Base-by-base conservation (phyloP, 345 rosid species). In the Durio zibethinus region DNA sequence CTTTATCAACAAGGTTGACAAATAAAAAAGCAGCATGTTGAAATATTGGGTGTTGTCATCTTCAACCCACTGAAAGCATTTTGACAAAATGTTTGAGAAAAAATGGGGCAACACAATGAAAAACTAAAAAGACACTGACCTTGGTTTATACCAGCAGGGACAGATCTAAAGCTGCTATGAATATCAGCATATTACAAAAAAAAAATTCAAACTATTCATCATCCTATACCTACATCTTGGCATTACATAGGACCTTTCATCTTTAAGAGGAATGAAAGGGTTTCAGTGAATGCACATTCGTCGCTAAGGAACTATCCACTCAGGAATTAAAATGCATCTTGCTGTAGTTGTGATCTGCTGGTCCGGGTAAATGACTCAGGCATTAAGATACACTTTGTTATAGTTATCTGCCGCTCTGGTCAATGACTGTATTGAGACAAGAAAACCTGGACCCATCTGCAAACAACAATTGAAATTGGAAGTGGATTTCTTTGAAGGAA, bases 361-460 rank as follows among this genome's bases (percentile, higher is more conserved):
- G 10, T 69, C 14, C 25, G 14, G 56, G 8, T 10, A 73, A 56
- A 56, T 38, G 20, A 57, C 40, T 76, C 43, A 76, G 38, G 53
- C 68, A 77, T 87, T 86, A 45, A 84, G 83, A 77, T 81, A 86
- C 60, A 80, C 79, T 83, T 89, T 95, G 90, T 67, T 84, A 82
- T 84, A 88, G 67, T 83, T 86, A 82, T 95, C 99, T 5, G 89
- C 97, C 79, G 98, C 99, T 90, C 93, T 91, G 25, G 99, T 93
- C 80, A 96, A 68, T 3, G 99, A 96, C 80, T 93, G 97, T 85
- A 96, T 88, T 45, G 99, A 90, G 64, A 93, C 87, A 5, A 89
- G 88, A 77, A 83, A 96, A 70, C 94, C 97, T 42, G 86, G 86
- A 66, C 99, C 98, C 97, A 96, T 90, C 99, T 96, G 98, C 91